Percentiles rank a stretch among this genome's conserved stretches.
phyloP scores from a whole-genome alignment of 345 rosid genomes.

The Trapa incisa region DNA sequence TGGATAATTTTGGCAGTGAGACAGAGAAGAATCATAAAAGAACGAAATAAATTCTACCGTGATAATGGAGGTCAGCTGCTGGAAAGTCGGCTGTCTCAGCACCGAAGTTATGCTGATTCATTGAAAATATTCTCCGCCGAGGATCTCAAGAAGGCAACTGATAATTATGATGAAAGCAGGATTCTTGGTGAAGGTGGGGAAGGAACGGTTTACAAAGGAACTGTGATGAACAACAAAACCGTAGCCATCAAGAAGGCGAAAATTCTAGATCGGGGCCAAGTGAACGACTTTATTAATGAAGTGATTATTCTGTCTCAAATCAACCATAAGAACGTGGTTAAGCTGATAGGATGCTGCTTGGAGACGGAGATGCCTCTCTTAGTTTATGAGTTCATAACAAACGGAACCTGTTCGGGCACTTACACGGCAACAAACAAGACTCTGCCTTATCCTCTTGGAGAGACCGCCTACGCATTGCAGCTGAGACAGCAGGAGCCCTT shows the following conservation, averaged over 20 bases:
- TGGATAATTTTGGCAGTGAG: background rate
- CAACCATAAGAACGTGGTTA: conserved; percentile 36
- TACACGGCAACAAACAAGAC: conserved; percentile 15
- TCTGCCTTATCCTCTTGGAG: conserved; percentile 17
- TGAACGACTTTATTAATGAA: too few relatives aligned
- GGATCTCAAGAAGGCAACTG: conserved; percentile 14
- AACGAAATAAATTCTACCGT: too few relatives aligned
- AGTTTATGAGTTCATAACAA: conserved; percentile 29
- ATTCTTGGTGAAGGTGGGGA: too few relatives aligned
- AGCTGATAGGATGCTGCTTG: conserved; percentile 35
- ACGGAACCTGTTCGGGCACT: conserved; percentile 28
- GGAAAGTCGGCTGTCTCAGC: conserved; percentile 8
- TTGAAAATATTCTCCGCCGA: conserved; percentile 18
- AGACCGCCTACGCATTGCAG: conserved; percentile 22
- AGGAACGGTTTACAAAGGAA: too few relatives aligned
- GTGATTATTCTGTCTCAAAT: conserved; percentile 10
- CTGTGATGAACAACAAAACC: too few relatives aligned
- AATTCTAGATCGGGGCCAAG: too few relatives aligned
- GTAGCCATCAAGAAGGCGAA: too few relatives aligned
- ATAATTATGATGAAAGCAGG: too few relatives aligned
- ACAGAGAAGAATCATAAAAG: conserved; percentile 7
- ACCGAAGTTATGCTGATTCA: background rate
- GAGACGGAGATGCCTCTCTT: conserved; percentile 36
- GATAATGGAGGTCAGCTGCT: too few relatives aligned
- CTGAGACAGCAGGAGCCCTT: conserved; percentile 20